A percentile compares a stretch with the other conserved stretches of the same genome.
Conservation (phyloP, 345 rosid species). For the Citrus mangshanensis region DNA sequence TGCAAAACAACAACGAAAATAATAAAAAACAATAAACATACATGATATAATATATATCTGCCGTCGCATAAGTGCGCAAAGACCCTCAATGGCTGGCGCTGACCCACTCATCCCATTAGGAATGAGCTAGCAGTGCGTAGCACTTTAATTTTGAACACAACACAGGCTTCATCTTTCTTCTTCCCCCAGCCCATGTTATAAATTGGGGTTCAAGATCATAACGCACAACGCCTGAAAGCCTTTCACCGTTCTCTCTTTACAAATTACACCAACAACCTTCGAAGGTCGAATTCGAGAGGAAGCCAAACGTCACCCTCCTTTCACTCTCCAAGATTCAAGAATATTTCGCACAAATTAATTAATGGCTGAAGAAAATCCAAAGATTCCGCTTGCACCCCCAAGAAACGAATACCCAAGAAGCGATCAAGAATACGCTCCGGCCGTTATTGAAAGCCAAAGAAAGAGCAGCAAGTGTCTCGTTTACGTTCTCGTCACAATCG, state of each 20-base stretch:
- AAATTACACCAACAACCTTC: too few species aligned
- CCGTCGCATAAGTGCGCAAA: not conserved
- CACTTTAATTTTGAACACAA: too few species aligned
- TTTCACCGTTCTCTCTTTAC: too few species aligned
- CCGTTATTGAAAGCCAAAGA: not conserved
- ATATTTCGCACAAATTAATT: not conserved
- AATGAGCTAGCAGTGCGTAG: too few species aligned
- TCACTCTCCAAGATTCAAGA: not conserved
- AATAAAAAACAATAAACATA: too few species aligned
- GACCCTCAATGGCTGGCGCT: not conserved
- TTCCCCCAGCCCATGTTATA: not conserved
- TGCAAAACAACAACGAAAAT: too few species aligned
- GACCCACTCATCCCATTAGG: not conserved
- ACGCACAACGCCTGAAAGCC: not conserved
- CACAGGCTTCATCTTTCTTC: not conserved
- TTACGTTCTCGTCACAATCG: conserved; percentile 33
- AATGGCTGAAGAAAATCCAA: conserved; percentile 32
- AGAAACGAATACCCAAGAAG: conserved; percentile 26
- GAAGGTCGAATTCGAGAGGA: not conserved
- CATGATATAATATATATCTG: not conserved
- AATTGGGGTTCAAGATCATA: not conserved
- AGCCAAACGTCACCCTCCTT: not conserved
- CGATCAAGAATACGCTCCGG: conserved; percentile 29
- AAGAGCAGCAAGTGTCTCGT: conserved; percentile 44
- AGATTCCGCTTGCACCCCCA: conserved; percentile 24